Percentiles rank a stretch among this genome's conserved stretches.
These are phyloP conservation scores for Persicaria tinctoria DNA, from an alignment of 148 eudicot genomes.

Conservation along the genomic window DNA sequence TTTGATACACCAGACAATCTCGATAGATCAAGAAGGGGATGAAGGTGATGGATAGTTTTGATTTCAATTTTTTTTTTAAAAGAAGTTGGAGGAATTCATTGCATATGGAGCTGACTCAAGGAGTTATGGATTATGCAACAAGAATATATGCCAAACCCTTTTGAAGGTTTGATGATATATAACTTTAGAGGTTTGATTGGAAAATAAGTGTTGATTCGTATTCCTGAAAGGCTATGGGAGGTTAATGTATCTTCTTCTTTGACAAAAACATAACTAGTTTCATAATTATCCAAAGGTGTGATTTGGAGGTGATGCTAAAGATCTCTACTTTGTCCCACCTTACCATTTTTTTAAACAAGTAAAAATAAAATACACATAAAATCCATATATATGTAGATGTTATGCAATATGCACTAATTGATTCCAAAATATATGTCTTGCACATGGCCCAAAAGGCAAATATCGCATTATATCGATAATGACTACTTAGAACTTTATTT, in stretches of 20 bases:
- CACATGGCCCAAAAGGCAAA: conserved; percentile 7
- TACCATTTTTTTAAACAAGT: not conserved
- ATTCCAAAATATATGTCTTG: conserved; percentile 4
- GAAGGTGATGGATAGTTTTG: too few relatives aligned
- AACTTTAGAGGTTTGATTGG: not conserved
- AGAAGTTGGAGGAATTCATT: not conserved
- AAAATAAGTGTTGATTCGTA: not conserved
- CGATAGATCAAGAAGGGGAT: too few relatives aligned
- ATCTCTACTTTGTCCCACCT: conserved; percentile 12
- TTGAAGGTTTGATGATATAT: not conserved
- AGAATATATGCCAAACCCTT: not conserved
- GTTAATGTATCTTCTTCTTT: not conserved
- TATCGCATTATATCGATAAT: not conserved
- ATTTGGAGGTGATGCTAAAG: conserved; percentile 10
- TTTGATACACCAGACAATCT: too few relatives aligned
- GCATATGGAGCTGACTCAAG: not conserved
- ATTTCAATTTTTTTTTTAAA: too few relatives aligned
- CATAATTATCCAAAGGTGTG: not conserved
- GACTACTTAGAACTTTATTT: not conserved
- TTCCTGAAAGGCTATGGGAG: conserved; percentile 6
- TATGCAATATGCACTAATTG: conserved; percentile 2
- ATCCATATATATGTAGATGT: not conserved
- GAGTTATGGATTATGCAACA: not conserved
- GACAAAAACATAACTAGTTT: not conserved
- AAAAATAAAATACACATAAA: not conserved